Base-by-base conservation (phyloP, 2,329 filamentous ascomycete species). In the Zarea fungicola region DNA sequence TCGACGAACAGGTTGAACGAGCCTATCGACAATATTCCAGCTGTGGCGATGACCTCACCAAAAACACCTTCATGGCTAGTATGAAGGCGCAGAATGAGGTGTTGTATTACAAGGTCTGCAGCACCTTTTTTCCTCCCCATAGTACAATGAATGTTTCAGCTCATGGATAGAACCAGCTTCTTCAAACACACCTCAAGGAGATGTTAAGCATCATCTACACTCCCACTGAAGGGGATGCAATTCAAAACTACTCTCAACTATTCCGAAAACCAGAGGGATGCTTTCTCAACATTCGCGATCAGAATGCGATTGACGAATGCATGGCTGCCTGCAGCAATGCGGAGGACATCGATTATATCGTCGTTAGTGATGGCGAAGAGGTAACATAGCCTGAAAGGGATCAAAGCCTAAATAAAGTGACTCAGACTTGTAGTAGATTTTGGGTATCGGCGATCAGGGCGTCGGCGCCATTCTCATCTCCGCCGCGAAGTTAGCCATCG, bases 201-300 rank as follows among this genome's bases (percentile, higher is more conserved):
- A 93, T 95, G 87, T 91, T 95, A 60, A 82, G 84, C 34, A 73
- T 95, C n/a, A 87, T 95, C 23, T 96, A 95, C 61, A 95, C 90
- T 0, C 90, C 90, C 0, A 95, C 90, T 0, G 89, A 95, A 67
- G 89, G 87, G 8, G 88, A 95, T 34, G 90, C 90, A 0, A 95
- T 95, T 43, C 81, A 88, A 56, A 87, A 91, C 54, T 95, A 88
- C 61, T 93, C 88, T 0, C 71, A 83, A 0, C 64, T 93, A 0
- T 95, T 95, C 60, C 73, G 90, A 10, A 74, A 80, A 18, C 87
- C 89, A 0, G 85, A 92, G 56, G 90, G 90, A 0, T 89, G 87
- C 57, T 95, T 89, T 55, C 66, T 95, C 44, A 89, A 86, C 57
- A 85, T 95, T 41, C 72, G 81, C 16, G 80, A 90, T 48, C 66